Conservation (phyloP, 225 moss, liverwort and hornwort species). For the Polytrichum formosum region DNA sequence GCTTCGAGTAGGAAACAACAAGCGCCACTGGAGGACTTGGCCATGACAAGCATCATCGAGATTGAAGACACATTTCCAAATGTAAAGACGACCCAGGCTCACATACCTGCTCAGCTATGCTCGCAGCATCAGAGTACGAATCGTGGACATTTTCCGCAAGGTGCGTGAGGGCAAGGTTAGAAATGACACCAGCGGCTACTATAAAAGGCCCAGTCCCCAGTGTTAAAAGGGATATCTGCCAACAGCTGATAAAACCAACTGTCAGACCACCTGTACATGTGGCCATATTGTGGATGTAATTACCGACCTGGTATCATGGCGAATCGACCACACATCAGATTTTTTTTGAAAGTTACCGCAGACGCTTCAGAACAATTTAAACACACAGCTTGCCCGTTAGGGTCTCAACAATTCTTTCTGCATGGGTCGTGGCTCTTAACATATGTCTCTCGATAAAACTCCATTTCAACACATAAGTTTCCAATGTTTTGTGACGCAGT, state of each 20-base stretch:
- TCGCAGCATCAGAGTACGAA: constrained; percentile 60
- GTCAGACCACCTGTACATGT: constrained; percentile 62
- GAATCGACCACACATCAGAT: neutral
- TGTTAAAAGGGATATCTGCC: constrained; percentile 66
- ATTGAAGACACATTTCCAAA: neutral
- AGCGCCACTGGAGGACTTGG: no score
- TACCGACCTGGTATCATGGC: constrained; percentile 56
- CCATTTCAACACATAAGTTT: no score
- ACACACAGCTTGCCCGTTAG: neutral
- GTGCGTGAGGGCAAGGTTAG: constrained; percentile 56
- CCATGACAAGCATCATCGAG: neutral
- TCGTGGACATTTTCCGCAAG: constrained; percentile 67
- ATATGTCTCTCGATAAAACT: no score
- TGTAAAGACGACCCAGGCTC: neutral
- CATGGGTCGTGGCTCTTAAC: no score
- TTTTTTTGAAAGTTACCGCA: no score
- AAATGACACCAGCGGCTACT: constrained; percentile 56
- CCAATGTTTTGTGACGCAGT: no score
- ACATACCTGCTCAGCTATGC: constrained; percentile 69
- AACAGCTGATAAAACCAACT: constrained; percentile 54
- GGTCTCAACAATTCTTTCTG: neutral
- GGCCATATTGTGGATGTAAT: constrained; percentile 71
- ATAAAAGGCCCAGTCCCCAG: constrained; percentile 66
- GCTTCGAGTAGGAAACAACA: no score
- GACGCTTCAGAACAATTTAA: no score